Percentiles rank a stretch among this genome's conserved stretches.
These are phyloP conservation scores for Anthracocystis setariae DNA, from an alignment of 1,284 basidiomycete genomes.

Conservation along the genomic window DNA sequence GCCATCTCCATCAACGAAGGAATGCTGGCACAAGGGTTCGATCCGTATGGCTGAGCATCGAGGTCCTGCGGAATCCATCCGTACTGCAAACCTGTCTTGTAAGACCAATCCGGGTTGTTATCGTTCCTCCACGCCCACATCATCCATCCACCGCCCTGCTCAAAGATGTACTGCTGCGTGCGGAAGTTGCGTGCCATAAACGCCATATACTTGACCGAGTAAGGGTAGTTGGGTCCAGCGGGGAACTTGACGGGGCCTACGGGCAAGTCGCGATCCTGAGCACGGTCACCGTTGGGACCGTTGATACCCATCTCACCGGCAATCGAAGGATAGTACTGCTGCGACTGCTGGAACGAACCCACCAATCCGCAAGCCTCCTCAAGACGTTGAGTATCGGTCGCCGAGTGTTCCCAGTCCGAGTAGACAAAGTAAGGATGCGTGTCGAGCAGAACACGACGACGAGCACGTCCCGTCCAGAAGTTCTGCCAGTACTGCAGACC, in stretches of 20 bases:
- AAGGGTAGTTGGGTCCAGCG: conserved; percentile 49
- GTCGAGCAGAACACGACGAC: conserved; percentile 56
- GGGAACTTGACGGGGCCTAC: conserved; percentile 57
- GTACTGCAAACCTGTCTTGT: conserved; percentile 62
- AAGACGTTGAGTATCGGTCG: conserved; percentile 48
- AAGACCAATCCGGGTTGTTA: conserved; percentile 65
- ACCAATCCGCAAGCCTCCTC: conserved; percentile 47
- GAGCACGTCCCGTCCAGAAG: conserved; percentile 48
- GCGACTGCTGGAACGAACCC: conserved; percentile 30
- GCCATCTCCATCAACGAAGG: conserved; percentile 22
- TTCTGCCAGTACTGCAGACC: conserved; percentile 75
- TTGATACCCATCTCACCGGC: conserved; percentile 52
- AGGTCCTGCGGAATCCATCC: conserved; percentile 60
- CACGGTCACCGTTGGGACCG: conserved; percentile 55
- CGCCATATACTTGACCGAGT: conserved; percentile 75
- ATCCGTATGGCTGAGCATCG: conserved; percentile 38
- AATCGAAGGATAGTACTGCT: conserved; percentile 56
- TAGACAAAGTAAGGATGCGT: conserved; percentile 63
- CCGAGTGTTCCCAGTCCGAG: conserved; percentile 40
- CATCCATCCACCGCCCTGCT: conserved; percentile 75
- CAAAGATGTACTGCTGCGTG: conserved; percentile 73
- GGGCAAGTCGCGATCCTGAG: conserved; percentile 47
- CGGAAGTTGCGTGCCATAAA: conserved; percentile 86
- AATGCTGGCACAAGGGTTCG: conserved; percentile 35
- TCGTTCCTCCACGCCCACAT: conserved; percentile 80